Evolutionary conservation across 495 filamentous ascomycete species (phyloP).

Genomic region (Xanthoparmelia taractica): DNA sequence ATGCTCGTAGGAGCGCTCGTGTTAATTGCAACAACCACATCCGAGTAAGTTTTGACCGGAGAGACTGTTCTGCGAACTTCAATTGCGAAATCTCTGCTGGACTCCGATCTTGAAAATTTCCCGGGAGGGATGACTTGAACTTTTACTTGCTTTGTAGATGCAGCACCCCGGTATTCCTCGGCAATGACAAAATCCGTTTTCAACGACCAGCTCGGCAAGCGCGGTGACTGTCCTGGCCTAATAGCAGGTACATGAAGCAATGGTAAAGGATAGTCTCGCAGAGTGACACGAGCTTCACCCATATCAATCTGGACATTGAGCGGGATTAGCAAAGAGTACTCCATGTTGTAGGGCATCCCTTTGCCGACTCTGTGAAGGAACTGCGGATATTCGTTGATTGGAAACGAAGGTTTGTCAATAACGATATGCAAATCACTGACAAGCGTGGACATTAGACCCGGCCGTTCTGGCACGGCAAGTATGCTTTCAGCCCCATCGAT

Average conservation of each 20-base stretch:
- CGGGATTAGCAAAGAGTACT: constrained; percentile 81
- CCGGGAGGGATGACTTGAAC: constrained; percentile 78
- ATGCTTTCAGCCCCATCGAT: constrained; percentile 76
- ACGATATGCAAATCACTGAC: constrained; percentile 79
- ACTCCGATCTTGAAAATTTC: constrained; percentile 38
- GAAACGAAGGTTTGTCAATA: constrained; percentile 91
- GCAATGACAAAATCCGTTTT: constrained; percentile 93
- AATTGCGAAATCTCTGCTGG: constrained; percentile 55
- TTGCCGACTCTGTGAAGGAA: constrained; percentile 88
- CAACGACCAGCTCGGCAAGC: constrained; percentile 73
- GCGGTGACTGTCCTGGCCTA: constrained; percentile 67
- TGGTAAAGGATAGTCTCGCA: constrained; percentile 91
- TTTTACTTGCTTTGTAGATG: constrained; percentile 69
- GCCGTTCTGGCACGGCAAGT: constrained; percentile 77
- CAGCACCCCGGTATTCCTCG: constrained; percentile 74
- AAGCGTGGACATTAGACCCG: constrained; percentile 69
- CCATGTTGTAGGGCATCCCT: constrained; percentile 84
- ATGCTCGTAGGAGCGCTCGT: constrained; percentile 85
- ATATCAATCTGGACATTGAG: constrained; percentile 85
- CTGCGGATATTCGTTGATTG: constrained; percentile 64
- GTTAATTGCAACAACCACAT: constrained; percentile 84
- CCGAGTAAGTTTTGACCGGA: constrained; percentile 93
- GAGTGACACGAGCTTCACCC: constrained; percentile 75
- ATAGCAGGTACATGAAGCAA: constrained; percentile 83
- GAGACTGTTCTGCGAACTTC: constrained; percentile 87